Evolutionary conservation across 1,284 basidiomycete species (phyloP), one percentile per base, ranked within the genome.

Genomic region (Malassezia brasiliensis): DNA sequence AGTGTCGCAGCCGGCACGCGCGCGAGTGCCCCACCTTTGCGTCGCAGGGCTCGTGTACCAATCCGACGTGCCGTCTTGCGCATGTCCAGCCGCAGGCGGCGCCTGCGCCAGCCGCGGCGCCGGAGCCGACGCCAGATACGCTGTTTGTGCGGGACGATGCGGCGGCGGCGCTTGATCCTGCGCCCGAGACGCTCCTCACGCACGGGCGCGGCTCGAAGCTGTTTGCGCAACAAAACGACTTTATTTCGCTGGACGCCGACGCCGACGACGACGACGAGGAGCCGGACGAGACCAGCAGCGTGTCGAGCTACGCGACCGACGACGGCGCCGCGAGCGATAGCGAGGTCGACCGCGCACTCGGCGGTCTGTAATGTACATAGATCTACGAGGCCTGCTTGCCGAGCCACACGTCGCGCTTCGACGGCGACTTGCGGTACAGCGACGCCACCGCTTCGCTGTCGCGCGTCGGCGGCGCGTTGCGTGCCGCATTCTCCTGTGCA

Each of bases 1-100:
- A 34, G 9, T 74, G 72, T 44, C 37, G 46, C 11, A 17, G 59
- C 48, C 54, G 70, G 20, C 72, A 74, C 47, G 66, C 72, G 31
- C 69, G 63, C 41, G 72, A 73, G 25, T 72, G 69, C 47, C 67
- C 69, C 2, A 69, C 69, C 37, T 73, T 69, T 49, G 60, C 65
- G 12, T 63, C 64, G 25, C 58, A 55, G 19, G 70, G 72, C 10
- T 59, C 50, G 35, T 73, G 70, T 51, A 39, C 54, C 2, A 52
- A 56, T 14, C 59, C 59, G 15, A 58, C 56, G 0, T 73, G 72
- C 39, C 60, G 65, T 40, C 47, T 72, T 25, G 59, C 65, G 9
- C 72, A 74, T 37, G 55, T 42, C 15, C 4, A 17, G 30, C 70
- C 38, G 51, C 67, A 11, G 52, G 67, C 3, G 62, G 9, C 38